Conservation (phyloP, 139 green algal species). For the Tetradesmus lagerheimii region DNA sequence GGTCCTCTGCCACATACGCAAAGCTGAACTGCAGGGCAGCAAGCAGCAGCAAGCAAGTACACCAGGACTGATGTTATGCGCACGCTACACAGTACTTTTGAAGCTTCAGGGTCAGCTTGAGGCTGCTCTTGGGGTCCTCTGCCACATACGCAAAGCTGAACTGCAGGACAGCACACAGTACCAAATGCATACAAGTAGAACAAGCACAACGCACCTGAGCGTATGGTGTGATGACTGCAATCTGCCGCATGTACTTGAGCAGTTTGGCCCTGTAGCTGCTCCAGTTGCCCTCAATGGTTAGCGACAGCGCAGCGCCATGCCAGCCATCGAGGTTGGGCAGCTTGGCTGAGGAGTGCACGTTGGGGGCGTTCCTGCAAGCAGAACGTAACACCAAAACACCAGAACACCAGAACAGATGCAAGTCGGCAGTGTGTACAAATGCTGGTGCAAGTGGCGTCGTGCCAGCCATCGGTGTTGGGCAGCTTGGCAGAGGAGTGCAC, state of each 20-base stretch:
- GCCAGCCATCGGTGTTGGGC: conserved; percentile 84
- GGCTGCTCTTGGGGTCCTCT: conserved; percentile 64
- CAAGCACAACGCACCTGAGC: conserved; percentile 73
- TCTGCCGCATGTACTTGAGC: conserved; percentile 93
- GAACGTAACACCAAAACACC: not conserved
- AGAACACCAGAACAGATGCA: not conserved
- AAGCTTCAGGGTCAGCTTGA: conserved; percentile 46
- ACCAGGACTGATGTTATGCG: too few species aligned
- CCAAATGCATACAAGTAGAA: too few species aligned
- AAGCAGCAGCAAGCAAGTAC: not conserved
- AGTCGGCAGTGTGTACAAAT: too few species aligned
- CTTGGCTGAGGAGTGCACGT: conserved; percentile 84
- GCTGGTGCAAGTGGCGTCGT: too few species aligned
- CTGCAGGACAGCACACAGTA: too few species aligned
- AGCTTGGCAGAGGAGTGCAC: conserved; percentile 82
- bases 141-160: conserved; percentile 31
- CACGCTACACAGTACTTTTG: too few species aligned
- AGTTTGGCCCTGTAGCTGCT: conserved; percentile 84
- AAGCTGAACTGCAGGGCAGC: conserved; percentile 34
- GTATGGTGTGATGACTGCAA: conserved; percentile 98
- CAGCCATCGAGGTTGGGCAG: conserved; percentile 82
- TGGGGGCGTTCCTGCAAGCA: conserved; percentile 87
- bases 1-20: conserved; percentile 33
- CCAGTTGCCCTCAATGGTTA: conserved; percentile 95
- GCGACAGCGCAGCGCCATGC: conserved; percentile 80